Evolutionary conservation across 2,329 filamentous ascomycete genomes (phyloP).

Genomic region (Pseudogymnoascus sp.): DNA sequence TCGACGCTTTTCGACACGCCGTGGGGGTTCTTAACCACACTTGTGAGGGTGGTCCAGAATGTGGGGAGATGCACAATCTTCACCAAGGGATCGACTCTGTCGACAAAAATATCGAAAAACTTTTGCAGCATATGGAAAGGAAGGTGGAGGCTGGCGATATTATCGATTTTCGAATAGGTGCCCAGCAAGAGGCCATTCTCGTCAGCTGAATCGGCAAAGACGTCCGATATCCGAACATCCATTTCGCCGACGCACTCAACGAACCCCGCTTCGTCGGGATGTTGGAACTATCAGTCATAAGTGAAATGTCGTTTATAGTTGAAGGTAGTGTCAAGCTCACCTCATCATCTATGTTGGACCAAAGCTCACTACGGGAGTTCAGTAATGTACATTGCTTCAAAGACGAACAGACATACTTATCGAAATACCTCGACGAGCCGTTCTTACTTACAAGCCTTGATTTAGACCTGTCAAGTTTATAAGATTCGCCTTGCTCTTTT

Average conservation of each 20-base stretch:
- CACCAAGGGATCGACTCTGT: slow-evolving; percentile 58
- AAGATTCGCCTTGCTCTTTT: background rate
- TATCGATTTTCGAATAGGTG: background rate
- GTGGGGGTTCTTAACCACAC: background rate
- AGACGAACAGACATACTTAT: slow-evolving; percentile 14
- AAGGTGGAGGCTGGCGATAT: slow-evolving; percentile 7
- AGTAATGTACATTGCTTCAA: background rate
- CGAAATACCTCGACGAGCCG: slow-evolving; percentile 21
- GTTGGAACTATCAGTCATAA: slow-evolving; percentile 15
- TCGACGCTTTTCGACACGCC: slow-evolving; percentile 12
- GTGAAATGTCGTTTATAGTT: background rate
- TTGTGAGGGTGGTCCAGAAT: slow-evolving; percentile 5
- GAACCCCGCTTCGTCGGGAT: slow-evolving; percentile 15
- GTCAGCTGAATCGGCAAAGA: slow-evolving; percentile 5
- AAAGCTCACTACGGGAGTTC: slow-evolving; percentile 18
- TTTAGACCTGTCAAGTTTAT: slow-evolving; percentile 12
- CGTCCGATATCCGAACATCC: background rate
- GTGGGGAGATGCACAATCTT: slow-evolving; percentile 59
- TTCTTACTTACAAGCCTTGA: slow-evolving; percentile 18
- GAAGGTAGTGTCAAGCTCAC: slow-evolving; percentile 15
- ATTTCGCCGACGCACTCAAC: slow-evolving; percentile 12
- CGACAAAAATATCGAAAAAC: slow-evolving; percentile 59
- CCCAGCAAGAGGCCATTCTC: slow-evolving; percentile 14
- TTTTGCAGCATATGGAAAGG: slow-evolving; percentile 26
- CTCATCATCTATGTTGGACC: slow-evolving; percentile 25